Evolutionary conservation across 2,329 filamentous ascomycete genomes (phyloP).

Genomic region (Ophiostoma himal-ulmi): DNA sequence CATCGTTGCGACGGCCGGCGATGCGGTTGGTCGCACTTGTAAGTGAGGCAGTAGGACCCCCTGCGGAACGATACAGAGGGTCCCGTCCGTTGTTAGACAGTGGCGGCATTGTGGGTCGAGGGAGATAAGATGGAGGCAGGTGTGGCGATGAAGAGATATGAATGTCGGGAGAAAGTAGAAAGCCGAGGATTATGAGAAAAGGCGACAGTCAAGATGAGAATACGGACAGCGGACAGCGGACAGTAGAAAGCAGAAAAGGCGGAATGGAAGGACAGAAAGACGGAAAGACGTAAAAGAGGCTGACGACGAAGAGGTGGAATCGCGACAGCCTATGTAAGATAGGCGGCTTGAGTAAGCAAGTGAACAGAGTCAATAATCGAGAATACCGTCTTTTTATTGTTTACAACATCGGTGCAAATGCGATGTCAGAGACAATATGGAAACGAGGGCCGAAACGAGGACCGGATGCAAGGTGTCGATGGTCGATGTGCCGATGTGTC

Average conservation of each 20-base stretch:
- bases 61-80: conserved; percentile 19
- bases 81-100: conserved; percentile 14
- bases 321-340: conserved; percentile 1
- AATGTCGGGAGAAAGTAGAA: neutral
- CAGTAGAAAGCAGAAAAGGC: neutral
- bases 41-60: conserved; percentile 11
- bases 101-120: conserved; percentile 21
- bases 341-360: neutral
- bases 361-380: neutral
- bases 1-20: conserved; percentile 32
- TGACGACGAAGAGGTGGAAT: neutral
- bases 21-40: conserved; percentile 22
- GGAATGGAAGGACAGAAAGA: neutral
- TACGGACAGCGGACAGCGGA: too few relatives aligned
- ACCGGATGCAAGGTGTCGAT: conserved; percentile 4
- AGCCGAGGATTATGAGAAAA: neutral
- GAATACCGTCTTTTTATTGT: neutral
- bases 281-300: neutral
- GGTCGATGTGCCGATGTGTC: too few relatives aligned
- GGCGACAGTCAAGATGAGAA: too few relatives aligned
- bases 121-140: neutral
- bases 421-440: neutral
- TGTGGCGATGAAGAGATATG: neutral
- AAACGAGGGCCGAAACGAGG: neutral
- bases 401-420: neutral